phyloP scores from a whole-genome alignment of 176 grass and related monocot species.

The Stipa capillata region DNA sequence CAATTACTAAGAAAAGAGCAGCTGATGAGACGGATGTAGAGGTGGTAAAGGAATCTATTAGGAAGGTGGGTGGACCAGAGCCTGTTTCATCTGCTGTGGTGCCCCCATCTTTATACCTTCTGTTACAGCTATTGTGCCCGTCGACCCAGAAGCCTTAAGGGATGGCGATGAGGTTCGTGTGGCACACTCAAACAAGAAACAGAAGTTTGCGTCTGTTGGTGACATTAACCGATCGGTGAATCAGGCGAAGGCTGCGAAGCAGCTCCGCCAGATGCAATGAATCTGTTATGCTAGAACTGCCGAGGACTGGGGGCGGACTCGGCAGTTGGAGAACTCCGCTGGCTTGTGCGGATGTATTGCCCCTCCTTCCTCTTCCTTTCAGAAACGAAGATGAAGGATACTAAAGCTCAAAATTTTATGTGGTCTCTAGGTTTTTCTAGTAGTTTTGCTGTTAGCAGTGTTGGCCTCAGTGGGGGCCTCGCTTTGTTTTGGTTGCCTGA shows the following conservation, averaged over 20 bases:
- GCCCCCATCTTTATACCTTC: too few relatives aligned
- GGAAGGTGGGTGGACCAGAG: too few relatives aligned
- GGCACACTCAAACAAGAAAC: background rate
- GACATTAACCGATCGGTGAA: background rate
- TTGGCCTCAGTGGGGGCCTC: background rate
- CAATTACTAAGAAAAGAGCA: too few relatives aligned
- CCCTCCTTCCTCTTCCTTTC: background rate
- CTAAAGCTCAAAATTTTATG: background rate
- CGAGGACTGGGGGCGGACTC: background rate
- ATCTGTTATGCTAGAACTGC: background rate
- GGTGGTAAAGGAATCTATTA: too few relatives aligned
- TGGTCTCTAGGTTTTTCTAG: background rate
- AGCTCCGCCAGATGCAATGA: background rate
- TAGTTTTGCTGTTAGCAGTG: background rate
- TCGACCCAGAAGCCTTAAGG: too few relatives aligned
- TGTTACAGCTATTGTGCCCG: too few relatives aligned
- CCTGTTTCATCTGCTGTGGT: too few relatives aligned
- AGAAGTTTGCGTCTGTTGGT: too few relatives aligned
- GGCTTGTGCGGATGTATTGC: background rate
- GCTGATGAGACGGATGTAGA: too few relatives aligned
- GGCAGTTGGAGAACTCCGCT: background rate
- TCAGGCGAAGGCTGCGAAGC: background rate
- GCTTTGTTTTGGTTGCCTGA: too few relatives aligned
- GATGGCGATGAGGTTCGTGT: too few relatives aligned
- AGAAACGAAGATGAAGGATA: background rate